Evolutionary conservation across 2,329 filamentous ascomycete genomes (phyloP).

Genomic region (Colletotrichum tabaci): DNA sequence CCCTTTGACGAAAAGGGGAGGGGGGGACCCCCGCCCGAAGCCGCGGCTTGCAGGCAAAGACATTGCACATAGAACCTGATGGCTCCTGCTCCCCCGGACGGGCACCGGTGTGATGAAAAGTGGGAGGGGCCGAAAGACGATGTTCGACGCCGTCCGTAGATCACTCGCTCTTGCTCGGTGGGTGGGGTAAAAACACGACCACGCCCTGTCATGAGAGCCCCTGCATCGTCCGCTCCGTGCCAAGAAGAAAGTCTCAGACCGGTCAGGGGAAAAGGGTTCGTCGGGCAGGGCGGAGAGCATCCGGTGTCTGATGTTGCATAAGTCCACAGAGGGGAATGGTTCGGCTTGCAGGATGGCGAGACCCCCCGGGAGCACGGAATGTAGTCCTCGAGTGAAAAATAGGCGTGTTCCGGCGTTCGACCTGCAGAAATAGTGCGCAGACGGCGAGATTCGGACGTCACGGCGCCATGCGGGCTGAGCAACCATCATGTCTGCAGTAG

Average conservation of each 20-base stretch:
- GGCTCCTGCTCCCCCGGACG: background rate
- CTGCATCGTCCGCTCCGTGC: background rate
- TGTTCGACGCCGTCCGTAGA: slow-evolving; percentile 10
- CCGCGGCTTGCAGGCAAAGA: background rate
- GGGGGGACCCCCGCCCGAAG: no score
- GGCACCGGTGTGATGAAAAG: background rate
- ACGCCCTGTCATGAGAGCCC: background rate
- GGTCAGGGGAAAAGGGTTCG: background rate
- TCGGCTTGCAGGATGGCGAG: background rate
- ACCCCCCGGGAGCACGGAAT: background rate
- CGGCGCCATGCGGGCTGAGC: slow-evolving; percentile 1
- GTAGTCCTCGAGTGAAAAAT: background rate
- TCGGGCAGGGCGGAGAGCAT: background rate
- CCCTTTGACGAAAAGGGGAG: no score
- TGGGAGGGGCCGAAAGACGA: background rate
- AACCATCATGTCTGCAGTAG: background rate
- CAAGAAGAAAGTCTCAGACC: background rate
- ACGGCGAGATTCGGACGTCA: background rate
- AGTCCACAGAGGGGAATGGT: background rate
- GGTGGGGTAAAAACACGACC: background rate
- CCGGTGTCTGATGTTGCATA: background rate
- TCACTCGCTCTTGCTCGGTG: background rate
- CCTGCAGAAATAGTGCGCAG: slow-evolving; percentile 1
- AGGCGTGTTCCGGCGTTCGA: background rate
- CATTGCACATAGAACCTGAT: background rate